Base-by-base conservation (phyloP, 495 filamentous ascomycete genomes). In the Mycothermus thermophilus region DNA sequence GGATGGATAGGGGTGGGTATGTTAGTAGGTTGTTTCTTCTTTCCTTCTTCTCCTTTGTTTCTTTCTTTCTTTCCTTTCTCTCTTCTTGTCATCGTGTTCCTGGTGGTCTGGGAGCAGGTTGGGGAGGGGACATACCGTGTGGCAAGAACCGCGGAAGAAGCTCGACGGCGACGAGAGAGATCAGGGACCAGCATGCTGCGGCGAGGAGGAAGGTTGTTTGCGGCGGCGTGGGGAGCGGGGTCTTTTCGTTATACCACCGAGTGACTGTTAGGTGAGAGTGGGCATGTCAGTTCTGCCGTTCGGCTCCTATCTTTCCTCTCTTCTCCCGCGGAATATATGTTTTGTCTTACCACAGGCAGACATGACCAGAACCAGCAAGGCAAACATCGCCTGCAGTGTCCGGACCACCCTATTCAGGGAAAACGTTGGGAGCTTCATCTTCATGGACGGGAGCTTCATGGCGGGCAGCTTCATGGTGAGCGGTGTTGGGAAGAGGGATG, bases 201-300 rank as follows among this genome's bases (percentile, higher is more conserved):
- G 80, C 80, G 57, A 90, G 54, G 41, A 86, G 64, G 63, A 80
- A 84, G 63, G 79, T 78, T 62, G 85, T 59, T 42, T 71, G 60
- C 3, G 60, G 50, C 5, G 77, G 77, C 25, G 67, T 61, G 20
- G 55, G 20, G 16, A 59, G 58, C 30, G 59, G 32, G 13, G 57
- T 64, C 24, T 59, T 57, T 31, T 51, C 52, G 35, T 66, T 60
- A 48, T 72, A 69, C 66, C 67, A 71, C 44, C 67, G 49, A 11
- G 58, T 52, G 15, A 72, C 68, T 70, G 39, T 35, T 13, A 10
- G 10, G 7, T 13, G 0, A 2, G 20, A 18, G 34, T 14, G 17
- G 10, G 6, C 6, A 25, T 6, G 22, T 25, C 22, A 6, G 6
- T 6, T 6, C 6, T 25, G 11, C 22, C 22, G 22, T 25, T 11